Conservation (phyloP, 345 rosid species). For the Hypericum androsaemum region DNA sequence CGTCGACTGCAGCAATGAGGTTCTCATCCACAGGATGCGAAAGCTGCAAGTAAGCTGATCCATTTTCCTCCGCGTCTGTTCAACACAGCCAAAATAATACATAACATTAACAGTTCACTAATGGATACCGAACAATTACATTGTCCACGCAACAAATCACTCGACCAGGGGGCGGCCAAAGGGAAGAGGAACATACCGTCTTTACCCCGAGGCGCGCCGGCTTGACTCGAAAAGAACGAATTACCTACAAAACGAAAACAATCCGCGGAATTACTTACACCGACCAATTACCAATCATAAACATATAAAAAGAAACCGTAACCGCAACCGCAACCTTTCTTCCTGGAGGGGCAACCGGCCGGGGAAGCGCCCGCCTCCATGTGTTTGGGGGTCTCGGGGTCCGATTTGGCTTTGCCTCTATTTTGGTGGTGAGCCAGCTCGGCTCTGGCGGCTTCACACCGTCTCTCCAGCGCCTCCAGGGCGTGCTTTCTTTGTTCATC, state of each 20-base stretch:
- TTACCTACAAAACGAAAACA: background rate
- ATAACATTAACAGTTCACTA: background rate
- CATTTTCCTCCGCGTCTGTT: slow-evolving; percentile 41
- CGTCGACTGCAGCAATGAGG: slow-evolving; percentile 26
- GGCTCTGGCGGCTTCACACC: slow-evolving; percentile 46
- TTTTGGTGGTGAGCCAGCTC: slow-evolving; percentile 44
- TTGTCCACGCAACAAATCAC: no score
- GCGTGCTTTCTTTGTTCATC: slow-evolving; percentile 38
- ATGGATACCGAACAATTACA: background rate
- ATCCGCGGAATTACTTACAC: no score
- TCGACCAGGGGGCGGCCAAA: no score
- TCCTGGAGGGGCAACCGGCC: no score
- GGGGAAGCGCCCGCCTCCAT: no score
- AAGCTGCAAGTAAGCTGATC: slow-evolving; percentile 40
- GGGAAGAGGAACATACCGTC: no score
- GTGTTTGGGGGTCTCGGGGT: background rate
- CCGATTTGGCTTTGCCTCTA: slow-evolving; percentile 22
- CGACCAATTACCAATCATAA: no score
- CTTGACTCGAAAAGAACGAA: background rate
- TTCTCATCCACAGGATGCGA: slow-evolving; percentile 47
- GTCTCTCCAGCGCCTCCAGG: slow-evolving; percentile 49
- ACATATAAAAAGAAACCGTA: no score
- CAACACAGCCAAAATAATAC: no score
- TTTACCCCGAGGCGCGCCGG: background rate
- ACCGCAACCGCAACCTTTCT: no score